phyloP scores from a whole-genome alignment of 768 basidiomycete species.

The Suillus variegatus region DNA sequence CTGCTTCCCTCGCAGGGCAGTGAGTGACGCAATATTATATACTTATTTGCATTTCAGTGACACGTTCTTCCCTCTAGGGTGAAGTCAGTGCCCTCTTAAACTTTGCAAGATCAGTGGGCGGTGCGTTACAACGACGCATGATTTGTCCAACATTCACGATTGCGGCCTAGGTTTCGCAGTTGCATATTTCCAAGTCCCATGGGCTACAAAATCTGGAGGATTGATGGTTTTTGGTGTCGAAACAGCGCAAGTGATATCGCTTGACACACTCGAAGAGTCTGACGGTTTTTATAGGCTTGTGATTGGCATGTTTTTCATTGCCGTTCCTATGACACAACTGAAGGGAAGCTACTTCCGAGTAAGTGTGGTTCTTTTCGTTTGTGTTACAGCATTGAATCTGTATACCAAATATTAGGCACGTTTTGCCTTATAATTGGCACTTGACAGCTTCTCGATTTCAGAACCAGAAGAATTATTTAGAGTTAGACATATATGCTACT shows the following conservation, averaged over 20 bases:
- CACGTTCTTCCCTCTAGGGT: neutral
- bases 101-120: constrained; percentile 36
- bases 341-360: constrained; percentile 38
- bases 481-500: too few relatives aligned
- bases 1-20: constrained; percentile 37
- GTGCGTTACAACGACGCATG: constrained; percentile 17
- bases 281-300: constrained; percentile 25
- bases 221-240: constrained; percentile 39
- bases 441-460: neutral
- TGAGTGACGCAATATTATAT: constrained; percentile 2
- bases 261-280: neutral
- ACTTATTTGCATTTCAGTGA: neutral
- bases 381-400: neutral
- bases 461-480: neutral
- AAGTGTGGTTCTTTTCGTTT: constrained; percentile 11
- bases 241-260: constrained; percentile 31
- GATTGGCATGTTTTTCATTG: constrained; percentile 34
- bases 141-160: neutral
- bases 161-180: constrained; percentile 33
- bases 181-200: constrained; percentile 43
- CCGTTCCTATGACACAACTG: constrained; percentile 38
- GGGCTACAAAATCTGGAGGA: constrained; percentile 37
- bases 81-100: constrained; percentile 48
- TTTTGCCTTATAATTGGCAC: constrained; percentile 14
- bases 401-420: constrained; percentile 17